phyloP scores from a whole-genome alignment of 2,329 filamentous ascomycete genomes.

The Calonectria montana region DNA sequence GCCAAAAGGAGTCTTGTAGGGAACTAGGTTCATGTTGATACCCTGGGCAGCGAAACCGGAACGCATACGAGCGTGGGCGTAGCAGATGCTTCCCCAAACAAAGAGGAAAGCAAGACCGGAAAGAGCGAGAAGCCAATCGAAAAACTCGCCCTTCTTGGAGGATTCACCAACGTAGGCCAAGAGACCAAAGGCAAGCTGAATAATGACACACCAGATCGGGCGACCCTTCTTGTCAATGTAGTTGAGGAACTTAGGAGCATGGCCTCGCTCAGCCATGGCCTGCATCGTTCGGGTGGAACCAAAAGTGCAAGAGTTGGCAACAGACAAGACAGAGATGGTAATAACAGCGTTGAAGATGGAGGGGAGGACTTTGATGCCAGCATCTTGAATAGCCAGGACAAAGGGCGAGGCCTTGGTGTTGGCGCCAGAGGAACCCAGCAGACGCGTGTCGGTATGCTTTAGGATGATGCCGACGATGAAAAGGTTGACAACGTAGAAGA shows the following conservation, averaged over 20 bases:
- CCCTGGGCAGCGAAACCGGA: constrained; percentile 77
- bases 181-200: constrained; percentile 77
- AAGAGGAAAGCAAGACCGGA: constrained; percentile 82
- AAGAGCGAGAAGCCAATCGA: constrained; percentile 83
- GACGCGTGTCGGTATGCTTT: constrained; percentile 73
- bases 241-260: constrained; percentile 80
- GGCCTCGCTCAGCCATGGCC: constrained; percentile 87
- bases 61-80: constrained; percentile 92
- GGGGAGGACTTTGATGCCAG: constrained; percentile 82
- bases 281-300: constrained; percentile 91
- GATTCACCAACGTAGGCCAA: constrained; percentile 82
- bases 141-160: constrained; percentile 69
- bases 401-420: constrained; percentile 87
- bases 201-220: constrained; percentile 77
- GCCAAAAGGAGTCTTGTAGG: constrained; percentile 84
- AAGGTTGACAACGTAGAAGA: constrained; percentile 90
- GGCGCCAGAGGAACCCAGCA: constrained; percentile 68
- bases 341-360: constrained; percentile 95
- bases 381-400: constrained; percentile 89
- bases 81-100: constrained; percentile 86
- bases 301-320: constrained; percentile 93
- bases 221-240: constrained; percentile 88
- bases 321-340: constrained; percentile 88
- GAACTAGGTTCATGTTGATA: constrained; percentile 77
- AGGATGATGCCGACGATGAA: constrained; percentile 86